Percentiles rank a stretch among this genome's conserved stretches.
Evolutionary conservation across 2,329 filamentous ascomycete species (phyloP).

Genomic region (Scedosporium dehoogii): DNA sequence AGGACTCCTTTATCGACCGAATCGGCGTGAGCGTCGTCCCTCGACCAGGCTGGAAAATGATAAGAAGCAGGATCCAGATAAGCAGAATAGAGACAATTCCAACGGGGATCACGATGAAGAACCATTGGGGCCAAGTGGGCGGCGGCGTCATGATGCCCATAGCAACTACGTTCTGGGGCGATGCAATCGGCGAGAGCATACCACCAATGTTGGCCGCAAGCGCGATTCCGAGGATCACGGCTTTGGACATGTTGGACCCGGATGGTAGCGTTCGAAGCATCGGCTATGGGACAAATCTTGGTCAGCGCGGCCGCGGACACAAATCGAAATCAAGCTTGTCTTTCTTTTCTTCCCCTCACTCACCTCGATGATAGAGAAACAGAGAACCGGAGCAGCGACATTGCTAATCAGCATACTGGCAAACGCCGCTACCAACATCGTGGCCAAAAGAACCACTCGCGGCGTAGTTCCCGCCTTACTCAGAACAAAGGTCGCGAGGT

Average conservation of each 20-base stretch:
- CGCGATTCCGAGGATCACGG: slow-evolving; percentile 89
- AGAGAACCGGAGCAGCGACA: slow-evolving; percentile 90
- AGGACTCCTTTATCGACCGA: slow-evolving; percentile 76
- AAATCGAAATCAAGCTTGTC: too few relatives aligned
- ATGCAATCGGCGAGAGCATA: slow-evolving; percentile 93
- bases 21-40: slow-evolving; percentile 89
- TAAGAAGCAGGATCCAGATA: slow-evolving; percentile 80
- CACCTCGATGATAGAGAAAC: slow-evolving; percentile 94
- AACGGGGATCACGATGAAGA: slow-evolving; percentile 89
- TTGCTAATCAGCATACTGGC: slow-evolving; percentile 99
- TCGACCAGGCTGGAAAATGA: slow-evolving; percentile 75
- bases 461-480: slow-evolving; percentile 93
- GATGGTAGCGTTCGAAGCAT: slow-evolving; percentile 87
- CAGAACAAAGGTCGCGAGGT: slow-evolving; percentile 89
- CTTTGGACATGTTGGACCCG: slow-evolving; percentile 89
- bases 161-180: slow-evolving; percentile 94
- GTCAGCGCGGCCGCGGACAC: too few relatives aligned
- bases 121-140: slow-evolving; percentile 93
- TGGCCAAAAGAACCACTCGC: slow-evolving; percentile 81
- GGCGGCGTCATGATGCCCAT: slow-evolving; percentile 89
- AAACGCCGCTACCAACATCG: slow-evolving; percentile 97
- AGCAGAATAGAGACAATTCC: slow-evolving; percentile 79
- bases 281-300: slow-evolving; percentile 42
- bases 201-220: slow-evolving; percentile 92
- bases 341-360: background rate